Evolutionary conservation across 169 alveolate genomes (phyloP), one percentile per base, ranked within the genome.

Genomic region (Cryptosporidium tyzzeri): DNA sequence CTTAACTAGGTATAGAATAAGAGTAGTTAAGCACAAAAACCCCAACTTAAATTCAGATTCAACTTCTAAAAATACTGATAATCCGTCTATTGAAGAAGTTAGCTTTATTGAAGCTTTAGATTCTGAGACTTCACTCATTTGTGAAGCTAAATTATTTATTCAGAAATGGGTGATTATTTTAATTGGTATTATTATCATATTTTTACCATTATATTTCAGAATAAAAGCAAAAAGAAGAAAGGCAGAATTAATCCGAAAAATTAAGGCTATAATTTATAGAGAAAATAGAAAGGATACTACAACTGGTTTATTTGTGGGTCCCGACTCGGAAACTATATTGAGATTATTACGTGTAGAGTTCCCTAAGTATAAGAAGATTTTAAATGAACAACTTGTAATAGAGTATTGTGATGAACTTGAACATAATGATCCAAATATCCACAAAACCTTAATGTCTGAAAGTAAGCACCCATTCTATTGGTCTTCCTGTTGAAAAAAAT

Each of bases 291-390:
- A 73, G 35, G 86, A 73, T 31, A 53, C 70, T 29, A 41, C 16
- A 8, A 53, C 86, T 12, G 86, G 86, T 37, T 59, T 73, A n/a
- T 73, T 73, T 73, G 65, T 73, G 0, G 86, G 86, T 2, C 86
- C 86, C 16, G 86, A 73, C 45, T 31, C 70, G 14, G 33, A 31
- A 21, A 59, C 86, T 23, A 73, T 73, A 53, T 33, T 48, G 31
- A 73, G 71, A 35, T 48, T 73, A 10, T 58, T 73, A 53, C 61
- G 58, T 59, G 37, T 33, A 10, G 86, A 73, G 31, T 35, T 73
- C 12, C 86, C 86, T 23, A 65, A 73, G 37, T 73, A 73, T 51
- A 73, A 29, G 55, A 59, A 39, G 16, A 23, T n/a, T 55, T 37
- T 73, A 26, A 23, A 29, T 35, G 86, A 73, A 23, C 26, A 53